Percentiles rank a stretch among this genome's conserved stretches.
Conservation (phyloP, 805 yeast genomes). For the Lachancea sp. region DNA sequence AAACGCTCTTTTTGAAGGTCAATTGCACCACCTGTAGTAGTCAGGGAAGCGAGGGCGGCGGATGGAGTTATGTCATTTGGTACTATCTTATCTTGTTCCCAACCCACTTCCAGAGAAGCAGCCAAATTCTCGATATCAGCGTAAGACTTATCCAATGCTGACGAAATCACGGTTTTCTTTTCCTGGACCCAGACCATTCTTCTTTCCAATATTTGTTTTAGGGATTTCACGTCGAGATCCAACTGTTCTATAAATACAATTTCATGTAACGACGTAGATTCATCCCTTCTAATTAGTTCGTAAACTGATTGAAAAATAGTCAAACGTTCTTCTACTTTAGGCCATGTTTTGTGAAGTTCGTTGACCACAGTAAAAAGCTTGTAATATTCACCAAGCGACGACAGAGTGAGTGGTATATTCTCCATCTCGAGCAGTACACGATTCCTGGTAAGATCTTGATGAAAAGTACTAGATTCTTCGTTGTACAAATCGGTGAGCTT, state of each 20-base stretch:
- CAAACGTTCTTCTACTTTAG: conserved; percentile 20
- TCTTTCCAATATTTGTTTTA: conserved; percentile 35
- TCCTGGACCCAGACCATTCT: conserved; percentile 37
- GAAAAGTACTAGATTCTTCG: conserved; percentile 28
- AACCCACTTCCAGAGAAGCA: neutral
- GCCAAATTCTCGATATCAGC: conserved; percentile 33
- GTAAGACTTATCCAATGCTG: conserved; percentile 39
- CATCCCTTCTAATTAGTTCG: conserved; percentile 18
- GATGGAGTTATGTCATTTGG: neutral
- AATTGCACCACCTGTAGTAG: neutral
- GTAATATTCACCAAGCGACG: conserved; percentile 27
- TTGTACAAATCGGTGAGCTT: conserved; percentile 38
- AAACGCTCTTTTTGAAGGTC: neutral
- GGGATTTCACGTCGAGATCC: conserved; percentile 40
- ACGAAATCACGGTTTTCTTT: conserved; percentile 38
- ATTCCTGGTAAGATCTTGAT: conserved; percentile 29
- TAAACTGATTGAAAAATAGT: conserved; percentile 28
- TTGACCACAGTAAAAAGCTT: conserved; percentile 37
- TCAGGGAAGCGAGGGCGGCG: neutral
- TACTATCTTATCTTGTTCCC: neutral
- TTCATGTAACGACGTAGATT: conserved; percentile 43
- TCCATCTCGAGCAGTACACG: conserved; percentile 36
- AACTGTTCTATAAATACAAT: conserved; percentile 65
- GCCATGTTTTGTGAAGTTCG: conserved; percentile 20
- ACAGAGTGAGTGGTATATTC: conserved; percentile 11